These are phyloP conservation scores for Skeletonema potamos DNA, from an alignment of 108 stramenopile species.

Conservation along the genomic window DNA sequence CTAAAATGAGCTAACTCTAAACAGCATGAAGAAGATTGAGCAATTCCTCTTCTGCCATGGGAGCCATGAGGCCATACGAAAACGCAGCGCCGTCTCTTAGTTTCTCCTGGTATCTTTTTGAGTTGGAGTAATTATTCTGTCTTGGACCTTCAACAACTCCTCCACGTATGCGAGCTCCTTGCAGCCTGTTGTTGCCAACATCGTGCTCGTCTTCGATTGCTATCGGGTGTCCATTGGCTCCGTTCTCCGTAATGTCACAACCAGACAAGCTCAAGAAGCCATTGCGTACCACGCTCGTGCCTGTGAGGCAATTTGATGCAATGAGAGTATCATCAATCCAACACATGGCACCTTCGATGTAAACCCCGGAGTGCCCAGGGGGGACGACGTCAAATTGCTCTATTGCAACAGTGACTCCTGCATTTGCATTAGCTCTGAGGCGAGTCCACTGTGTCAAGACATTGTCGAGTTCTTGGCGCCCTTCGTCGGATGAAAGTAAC, in stretches of 20 bases:
- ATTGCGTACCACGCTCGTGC: slow-evolving; percentile 26
- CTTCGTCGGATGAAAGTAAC: not conserved
- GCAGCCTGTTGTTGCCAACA: slow-evolving; percentile 2
- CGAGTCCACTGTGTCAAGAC: not conserved
- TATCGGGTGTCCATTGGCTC: slow-evolving; percentile 1
- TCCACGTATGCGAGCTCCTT: slow-evolving; percentile 14
- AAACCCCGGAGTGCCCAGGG: slow-evolving; percentile 43
- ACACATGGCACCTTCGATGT: slow-evolving; percentile 38
- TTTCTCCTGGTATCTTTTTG: not conserved
- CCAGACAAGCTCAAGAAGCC: slow-evolving; percentile 27
- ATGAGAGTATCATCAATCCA: slow-evolving; percentile 30
- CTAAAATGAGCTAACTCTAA: not conserved
- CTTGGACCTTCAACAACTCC: slow-evolving; percentile 25
- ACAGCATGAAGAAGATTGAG: not conserved
- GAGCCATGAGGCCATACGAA: not conserved
- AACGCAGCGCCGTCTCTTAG: too few species aligned
- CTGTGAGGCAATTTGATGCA: slow-evolving; percentile 31
- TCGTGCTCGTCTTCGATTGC: slow-evolving; percentile 35
- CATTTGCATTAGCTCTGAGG: not conserved
- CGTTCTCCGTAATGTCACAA: slow-evolving; percentile 23
- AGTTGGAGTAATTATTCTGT: slow-evolving; percentile 17
- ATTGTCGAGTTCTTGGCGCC: not conserved
- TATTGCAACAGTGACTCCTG: slow-evolving; percentile 3
- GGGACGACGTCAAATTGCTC: slow-evolving; percentile 28
- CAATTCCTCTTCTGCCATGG: not conserved